Evolutionary conservation across 2,329 filamentous ascomycete genomes (phyloP), one percentile per base, ranked within the genome.

Genomic region (Onygena corvina): DNA sequence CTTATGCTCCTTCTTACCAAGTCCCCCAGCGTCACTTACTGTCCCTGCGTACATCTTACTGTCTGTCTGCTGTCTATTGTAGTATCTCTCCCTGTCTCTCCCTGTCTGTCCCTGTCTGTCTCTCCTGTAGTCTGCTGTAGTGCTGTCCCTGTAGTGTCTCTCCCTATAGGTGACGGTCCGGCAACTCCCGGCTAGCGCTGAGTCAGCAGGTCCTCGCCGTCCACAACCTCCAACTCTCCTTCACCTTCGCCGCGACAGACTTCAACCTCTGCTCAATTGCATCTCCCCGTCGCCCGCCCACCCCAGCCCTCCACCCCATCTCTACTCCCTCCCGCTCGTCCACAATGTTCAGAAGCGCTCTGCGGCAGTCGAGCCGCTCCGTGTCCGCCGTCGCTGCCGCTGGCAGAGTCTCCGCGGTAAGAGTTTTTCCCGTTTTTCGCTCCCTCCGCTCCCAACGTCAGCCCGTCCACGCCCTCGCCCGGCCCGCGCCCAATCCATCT

Each of bases 331-430:
- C 64, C 61, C 63, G 66, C 65, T 60, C 56, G 58, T 71, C n/a
- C 70, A 78, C 72, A 76, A 95, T 96, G 90, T 94, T 95, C 81
- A 87, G 90, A 77, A 94, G 86, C 83, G 89, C 90, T 78, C 80
- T 96, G 76, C 83, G 89, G 78, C 88, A 94, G 80, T 93, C 88
- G 73, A 84, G 84, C 77, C 88, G 89, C 79, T 84, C 86, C 74
- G 86, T 90, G 75, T 85, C 86, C 77, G 87, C 86, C 76, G 81
- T 93, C 76, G 86, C 87, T 83, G 85, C 86, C 69, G 79, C 84
- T 67, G 81, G 86, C 79, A 86, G 88, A 80, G 81, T 93, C 76
- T 83, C 83, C 73, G 84, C 83, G 76, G 92, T 96, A 89, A 84
- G 38, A 42, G 90, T 93, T 71, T 67, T 69, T 69, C 67, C 66